Conservation (phyloP, 2,329 filamentous ascomycete species). For the Helotiales sp. region DNA sequence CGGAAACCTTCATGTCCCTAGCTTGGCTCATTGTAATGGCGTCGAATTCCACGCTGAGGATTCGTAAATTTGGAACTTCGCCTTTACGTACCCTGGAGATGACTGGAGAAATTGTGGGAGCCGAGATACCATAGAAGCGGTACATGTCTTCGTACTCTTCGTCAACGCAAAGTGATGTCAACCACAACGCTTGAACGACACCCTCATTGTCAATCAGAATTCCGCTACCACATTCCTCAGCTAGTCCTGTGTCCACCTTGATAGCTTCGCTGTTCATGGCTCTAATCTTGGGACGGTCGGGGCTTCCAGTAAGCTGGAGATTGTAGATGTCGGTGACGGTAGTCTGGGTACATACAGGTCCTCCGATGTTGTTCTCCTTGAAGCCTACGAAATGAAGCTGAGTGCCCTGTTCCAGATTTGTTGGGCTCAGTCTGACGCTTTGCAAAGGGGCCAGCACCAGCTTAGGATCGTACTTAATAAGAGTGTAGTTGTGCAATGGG, state of each 20-base stretch:
- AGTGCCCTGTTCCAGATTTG: conserved; percentile 87
- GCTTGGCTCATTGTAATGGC: conserved; percentile 97
- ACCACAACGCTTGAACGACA: conserved; percentile 92
- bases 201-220: conserved; percentile 89
- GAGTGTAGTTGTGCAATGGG: conserved; percentile 93
- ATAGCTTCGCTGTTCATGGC: conserved; percentile 97
- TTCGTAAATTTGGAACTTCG: conserved; percentile 78
- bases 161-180: conserved; percentile 90
- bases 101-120: conserved; percentile 87
- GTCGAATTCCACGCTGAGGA: conserved; percentile 92
- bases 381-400: conserved; percentile 96
- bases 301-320: conserved; percentile 93
- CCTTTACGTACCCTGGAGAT: conserved; percentile 83
- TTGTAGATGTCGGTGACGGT: conserved; percentile 97
- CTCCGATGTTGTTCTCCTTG: conserved; percentile 83
- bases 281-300: conserved; percentile 87
- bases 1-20: conserved; percentile 93
- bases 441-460: conserved; percentile 91
- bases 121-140: conserved; percentile 91
- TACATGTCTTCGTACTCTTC: conserved; percentile 88
- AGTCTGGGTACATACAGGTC: conserved; percentile 81
- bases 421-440: conserved; percentile 80
- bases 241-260: conserved; percentile 91
- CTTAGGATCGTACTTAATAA: conserved; percentile 91
- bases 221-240: conserved; percentile 89